Conservation (phyloP, 441 rosid genomes). For the Macaranga tanarius region DNA sequence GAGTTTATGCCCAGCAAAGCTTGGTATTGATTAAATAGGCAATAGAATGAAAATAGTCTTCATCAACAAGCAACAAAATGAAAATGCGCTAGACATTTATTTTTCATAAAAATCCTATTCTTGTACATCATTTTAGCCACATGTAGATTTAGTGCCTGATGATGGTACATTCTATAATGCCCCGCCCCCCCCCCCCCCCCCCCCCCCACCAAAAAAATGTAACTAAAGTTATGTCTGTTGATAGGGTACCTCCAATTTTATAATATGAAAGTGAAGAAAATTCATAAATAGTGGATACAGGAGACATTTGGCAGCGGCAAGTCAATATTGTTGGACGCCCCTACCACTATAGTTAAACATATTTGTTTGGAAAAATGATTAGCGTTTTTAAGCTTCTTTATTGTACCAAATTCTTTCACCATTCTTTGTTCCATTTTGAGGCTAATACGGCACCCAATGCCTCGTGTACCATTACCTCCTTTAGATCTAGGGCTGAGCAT, state of each 20-base stretch:
- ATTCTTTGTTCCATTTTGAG: slow-evolving; percentile 32
- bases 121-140: slow-evolving; percentile 30
- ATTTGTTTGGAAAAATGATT: slow-evolving; percentile 13
- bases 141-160: slow-evolving; percentile 9
- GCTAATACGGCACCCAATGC: slow-evolving; percentile 18
- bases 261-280: slow-evolving; percentile 2
- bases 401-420: slow-evolving; percentile 17
- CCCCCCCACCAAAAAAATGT: too few relatives aligned
- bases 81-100: slow-evolving; percentile 12
- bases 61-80: slow-evolving; percentile 47
- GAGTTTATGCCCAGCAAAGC: too few relatives aligned
- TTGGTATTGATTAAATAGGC: too few relatives aligned
- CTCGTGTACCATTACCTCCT: slow-evolving; percentile 17
- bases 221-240: slow-evolving; percentile 9
- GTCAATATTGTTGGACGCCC: slow-evolving; percentile 14
- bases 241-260: background rate
- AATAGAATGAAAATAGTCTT: slow-evolving; percentile 59
- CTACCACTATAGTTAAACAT: slow-evolving; percentile 1
- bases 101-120: slow-evolving; percentile 13
- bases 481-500: too few relatives aligned
- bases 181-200: too few relatives aligned
- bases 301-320: background rate
- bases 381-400: slow-evolving; percentile 15
- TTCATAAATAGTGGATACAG: background rate
- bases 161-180: slow-evolving; percentile 18